Evolutionary conservation across 2,329 filamentous ascomycete genomes (phyloP).

Genomic region (Blastomyces parvus): DNA sequence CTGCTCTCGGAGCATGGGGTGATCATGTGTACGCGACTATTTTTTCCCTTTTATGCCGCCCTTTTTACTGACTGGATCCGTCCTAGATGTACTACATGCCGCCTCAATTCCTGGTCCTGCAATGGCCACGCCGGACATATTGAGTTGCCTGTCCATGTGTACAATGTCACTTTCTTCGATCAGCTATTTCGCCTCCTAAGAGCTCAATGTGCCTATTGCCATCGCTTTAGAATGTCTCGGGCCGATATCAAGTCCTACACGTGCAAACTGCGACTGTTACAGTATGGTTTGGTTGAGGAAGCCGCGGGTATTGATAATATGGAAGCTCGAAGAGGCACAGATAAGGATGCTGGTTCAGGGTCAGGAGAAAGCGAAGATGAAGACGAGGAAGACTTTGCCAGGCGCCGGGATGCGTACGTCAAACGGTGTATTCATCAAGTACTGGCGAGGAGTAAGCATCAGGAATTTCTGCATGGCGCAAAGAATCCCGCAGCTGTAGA

Average conservation of each 20-base stretch:
- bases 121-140: constrained; percentile 94
- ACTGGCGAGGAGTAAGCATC: constrained; percentile 38
- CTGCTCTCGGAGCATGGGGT: constrained; percentile 80
- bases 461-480: constrained; percentile 38
- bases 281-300: constrained; percentile 70
- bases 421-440: constrained; percentile 58
- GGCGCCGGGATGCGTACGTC: constrained; percentile 58
- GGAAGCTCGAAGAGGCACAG: constrained; percentile 36
- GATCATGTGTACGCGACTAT: constrained; percentile 59
- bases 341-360: constrained; percentile 44
- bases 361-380: constrained; percentile 59
- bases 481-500: constrained; percentile 81
- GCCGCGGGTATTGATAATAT: constrained; percentile 49
- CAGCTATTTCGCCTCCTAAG: constrained; percentile 77
- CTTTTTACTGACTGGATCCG: constrained; percentile 16
- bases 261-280: constrained; percentile 77
- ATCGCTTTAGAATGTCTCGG: constrained; percentile 69
- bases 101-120: constrained; percentile 69
- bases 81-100: constrained; percentile 79
- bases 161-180: constrained; percentile 95
- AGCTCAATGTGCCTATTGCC: constrained; percentile 84
- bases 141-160: constrained; percentile 83
- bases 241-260: constrained; percentile 66
- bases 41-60: constrained; percentile 9
- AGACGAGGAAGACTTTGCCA: constrained; percentile 43